Evolutionary conservation across 2,329 filamentous ascomycete species (phyloP), one percentile per base, ranked within the genome.

Genomic region (Arthroderma sp.): DNA sequence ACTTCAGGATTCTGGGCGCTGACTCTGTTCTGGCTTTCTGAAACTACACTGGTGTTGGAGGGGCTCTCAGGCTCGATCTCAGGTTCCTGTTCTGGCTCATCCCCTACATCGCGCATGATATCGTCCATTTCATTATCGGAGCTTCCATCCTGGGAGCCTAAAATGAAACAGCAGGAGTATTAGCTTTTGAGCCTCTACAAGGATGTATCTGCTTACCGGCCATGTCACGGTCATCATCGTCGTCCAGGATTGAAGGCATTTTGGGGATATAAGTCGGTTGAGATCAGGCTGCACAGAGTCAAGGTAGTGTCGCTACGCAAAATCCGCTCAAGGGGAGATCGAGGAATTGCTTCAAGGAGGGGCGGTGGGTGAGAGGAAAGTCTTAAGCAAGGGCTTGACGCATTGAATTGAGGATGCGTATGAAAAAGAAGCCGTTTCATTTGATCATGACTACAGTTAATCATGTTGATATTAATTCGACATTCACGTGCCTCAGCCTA

Each of bases 91-190:
- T 58, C 55, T 7, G 43, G 38, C 5, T 54, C 53, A 10, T 40
- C 49, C 4, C 61, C 59, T 32, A 58, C 58, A 45, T 69, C 66
- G 49, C 64, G 57, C 58, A 69, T 65, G 29, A 61, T 61, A 34
- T 70, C 68, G 28, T 70, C 67, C 47, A 62, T 61, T 44, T 70
- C 68, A 42, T 71, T 70, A 48, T 71, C 68, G 29, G 67, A 70
- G 53, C 64, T 69, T 46, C 65, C 68, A 51, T 70, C 66, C 55
- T 66, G 68, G 37, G 68, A 70, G n/a, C 63, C 66, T 66, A 45
- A 40, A 41, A 31, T 22, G n/a, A 47, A 40, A 38, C 46, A 41
- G 15, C 31, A 15, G 6, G 31, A 11, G 44, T 28, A 38, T 42
- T 9, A 41, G 10, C 29, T 36, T 34, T 22, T 27, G 44, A n/a